Conservation (phyloP, 805 yeast genomes). For the Wickerhamomyces bisporus region DNA sequence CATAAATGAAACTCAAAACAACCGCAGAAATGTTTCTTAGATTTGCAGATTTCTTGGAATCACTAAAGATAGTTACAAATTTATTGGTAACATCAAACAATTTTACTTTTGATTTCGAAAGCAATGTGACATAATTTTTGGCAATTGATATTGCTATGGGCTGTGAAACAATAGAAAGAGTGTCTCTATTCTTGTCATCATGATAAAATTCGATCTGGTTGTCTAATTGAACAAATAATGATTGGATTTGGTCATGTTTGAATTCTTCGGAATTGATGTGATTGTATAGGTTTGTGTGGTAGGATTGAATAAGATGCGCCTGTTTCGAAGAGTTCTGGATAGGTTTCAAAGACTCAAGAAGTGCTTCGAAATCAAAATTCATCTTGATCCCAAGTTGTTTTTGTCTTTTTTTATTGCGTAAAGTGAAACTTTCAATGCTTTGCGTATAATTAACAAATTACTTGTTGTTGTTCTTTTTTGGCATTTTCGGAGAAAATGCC, state of each 20-base stretch:
- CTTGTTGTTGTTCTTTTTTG: too few relatives aligned
- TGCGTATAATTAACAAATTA: too few relatives aligned
- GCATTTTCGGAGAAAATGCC: too few relatives aligned
- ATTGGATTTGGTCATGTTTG: constrained; percentile 2
- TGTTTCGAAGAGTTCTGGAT: background rate
- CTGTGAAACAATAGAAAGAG: constrained; percentile 11
- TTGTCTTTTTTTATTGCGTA: too few relatives aligned
- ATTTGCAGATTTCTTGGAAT: constrained; percentile 21
- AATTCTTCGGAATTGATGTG: constrained; percentile 5
- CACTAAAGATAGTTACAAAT: constrained; percentile 23
- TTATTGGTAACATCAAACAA: constrained; percentile 26
- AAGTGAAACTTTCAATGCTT: too few relatives aligned
- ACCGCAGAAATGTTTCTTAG: constrained; percentile 27
- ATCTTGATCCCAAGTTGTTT: too few relatives aligned
- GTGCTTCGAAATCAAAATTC: constrained; percentile 1
- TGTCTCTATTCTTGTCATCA: constrained; percentile 17
- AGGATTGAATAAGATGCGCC: constrained; percentile 5
- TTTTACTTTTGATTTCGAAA: constrained; percentile 16
- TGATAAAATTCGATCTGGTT: constrained; percentile 15
- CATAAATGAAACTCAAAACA: constrained; percentile 26
- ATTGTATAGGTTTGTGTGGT: constrained; percentile 8
- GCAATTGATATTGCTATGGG: constrained; percentile 15
- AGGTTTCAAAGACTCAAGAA: background rate
- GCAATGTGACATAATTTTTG: constrained; percentile 18
- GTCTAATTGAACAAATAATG: constrained; percentile 11